Percentiles rank a stretch among this genome's conserved stretches.
These are phyloP conservation scores for Pichia sp. DNA, from an alignment of 1,139 yeast species.

Conservation along the genomic window DNA sequence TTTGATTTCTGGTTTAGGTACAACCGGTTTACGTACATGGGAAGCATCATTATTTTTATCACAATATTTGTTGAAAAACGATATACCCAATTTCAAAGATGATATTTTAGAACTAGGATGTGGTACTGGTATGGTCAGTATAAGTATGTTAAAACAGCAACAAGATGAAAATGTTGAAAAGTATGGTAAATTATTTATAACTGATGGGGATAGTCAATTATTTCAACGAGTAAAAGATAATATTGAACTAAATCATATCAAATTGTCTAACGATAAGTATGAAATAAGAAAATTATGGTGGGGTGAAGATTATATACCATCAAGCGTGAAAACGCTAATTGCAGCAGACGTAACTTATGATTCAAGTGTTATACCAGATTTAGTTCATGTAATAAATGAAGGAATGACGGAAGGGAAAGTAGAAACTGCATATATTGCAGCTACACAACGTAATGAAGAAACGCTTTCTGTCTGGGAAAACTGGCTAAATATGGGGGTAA, in stretches of 20 bases:
- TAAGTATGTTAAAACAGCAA: slow-evolving; percentile 37
- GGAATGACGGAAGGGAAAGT: slow-evolving; percentile 22
- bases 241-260: slow-evolving; percentile 39
- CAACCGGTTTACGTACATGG: slow-evolving; percentile 92
- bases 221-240: slow-evolving; percentile 46
- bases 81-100: slow-evolving; percentile 3
- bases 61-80: slow-evolving; percentile 34
- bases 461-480: slow-evolving; percentile 53
- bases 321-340: slow-evolving; percentile 41
- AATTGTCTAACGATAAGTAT: slow-evolving; percentile 17
- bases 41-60: slow-evolving; percentile 78
- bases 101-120: slow-evolving; percentile 64
- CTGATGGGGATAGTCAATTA: slow-evolving; percentile 74
- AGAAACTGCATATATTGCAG: slow-evolving; percentile 47
- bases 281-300: slow-evolving; percentile 54
- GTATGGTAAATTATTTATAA: slow-evolving; percentile 38
- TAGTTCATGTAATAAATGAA: slow-evolving; percentile 44
- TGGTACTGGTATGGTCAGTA: slow-evolving; percentile 84
- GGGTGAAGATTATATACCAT: slow-evolving; percentile 38
- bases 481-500: slow-evolving; percentile 29
- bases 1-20: slow-evolving; percentile 63
- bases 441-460: slow-evolving; percentile 60
- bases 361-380: slow-evolving; percentile 46
- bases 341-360: slow-evolving; percentile 92
- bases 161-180: neutral